Percentiles rank a stretch among this genome's conserved stretches.
Conservation (phyloP, 1,284 basidiomycete species). For the Farysia itapuensis region DNA sequence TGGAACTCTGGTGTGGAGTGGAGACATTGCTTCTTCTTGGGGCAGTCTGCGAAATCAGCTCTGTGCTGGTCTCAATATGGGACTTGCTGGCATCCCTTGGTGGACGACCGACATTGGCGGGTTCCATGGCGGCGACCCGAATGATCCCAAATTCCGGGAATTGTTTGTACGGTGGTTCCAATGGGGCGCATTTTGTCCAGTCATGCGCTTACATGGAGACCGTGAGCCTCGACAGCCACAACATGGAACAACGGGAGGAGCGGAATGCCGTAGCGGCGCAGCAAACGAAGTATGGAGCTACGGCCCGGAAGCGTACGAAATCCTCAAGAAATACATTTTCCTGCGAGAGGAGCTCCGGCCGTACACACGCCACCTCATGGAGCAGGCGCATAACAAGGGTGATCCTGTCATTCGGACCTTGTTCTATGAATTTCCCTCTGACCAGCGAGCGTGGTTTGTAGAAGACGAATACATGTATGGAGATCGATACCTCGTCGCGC, state of each 20-base stretch:
- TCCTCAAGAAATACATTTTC: conserved; percentile 11
- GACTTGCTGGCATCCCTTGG: conserved; percentile 15
- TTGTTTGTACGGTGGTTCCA: conserved; percentile 22
- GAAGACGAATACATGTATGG: conserved; percentile 27
- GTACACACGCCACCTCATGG: conserved; percentile 5
- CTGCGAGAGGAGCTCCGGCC: conserved; percentile 8
- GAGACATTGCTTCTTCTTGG: conserved; percentile 26
- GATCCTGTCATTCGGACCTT: conserved; percentile 13
- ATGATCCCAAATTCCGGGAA: conserved; percentile 9
- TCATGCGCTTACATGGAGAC: conserved; percentile 23
- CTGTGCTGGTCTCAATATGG: conserved; percentile 8
- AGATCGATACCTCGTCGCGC: conserved; percentile 10
- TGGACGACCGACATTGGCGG: conserved; percentile 29
- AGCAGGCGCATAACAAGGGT: conserved; percentile 5
- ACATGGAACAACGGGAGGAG: conserved; percentile 4
- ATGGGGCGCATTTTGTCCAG: conserved; percentile 21
- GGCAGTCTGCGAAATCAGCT: conserved; percentile 11
- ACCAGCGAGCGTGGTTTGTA: conserved; percentile 5
- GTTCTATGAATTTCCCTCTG: conserved; percentile 16
- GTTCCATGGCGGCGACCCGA: conserved; percentile 23
- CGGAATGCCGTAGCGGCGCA: conserved; percentile 10
- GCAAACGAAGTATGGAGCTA: conserved; percentile 22
- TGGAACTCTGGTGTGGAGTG: conserved; percentile 16
- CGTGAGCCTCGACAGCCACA: conserved; percentile 17
- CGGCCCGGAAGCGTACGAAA: conserved; percentile 4